Evolutionary conservation across 169 alveolate genomes (phyloP).

Genomic region (Plasmodium knowlesi): DNA sequence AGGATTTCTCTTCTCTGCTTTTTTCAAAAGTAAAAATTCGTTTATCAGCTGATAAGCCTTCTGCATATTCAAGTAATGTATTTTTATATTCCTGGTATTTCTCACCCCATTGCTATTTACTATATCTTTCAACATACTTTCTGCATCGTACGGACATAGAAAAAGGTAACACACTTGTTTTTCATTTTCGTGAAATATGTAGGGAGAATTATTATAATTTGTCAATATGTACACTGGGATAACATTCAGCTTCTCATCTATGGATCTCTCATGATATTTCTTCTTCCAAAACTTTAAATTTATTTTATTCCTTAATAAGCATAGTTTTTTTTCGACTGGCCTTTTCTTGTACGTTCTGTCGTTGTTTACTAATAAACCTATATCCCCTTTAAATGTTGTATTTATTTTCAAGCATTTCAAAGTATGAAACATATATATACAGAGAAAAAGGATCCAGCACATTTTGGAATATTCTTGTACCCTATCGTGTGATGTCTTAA

Average conservation of each 20-base stretch:
- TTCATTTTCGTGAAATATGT: conserved; percentile 67
- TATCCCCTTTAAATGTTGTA: background rate
- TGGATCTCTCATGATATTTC: conserved; percentile 61
- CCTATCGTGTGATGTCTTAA: background rate
- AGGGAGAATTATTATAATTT: conserved; percentile 61
- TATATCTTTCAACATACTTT: conserved; percentile 47
- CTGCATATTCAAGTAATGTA: conserved; percentile 41
- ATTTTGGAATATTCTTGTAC: background rate
- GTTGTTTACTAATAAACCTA: background rate
- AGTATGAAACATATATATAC: conserved; percentile 9
- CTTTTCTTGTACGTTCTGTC: background rate
- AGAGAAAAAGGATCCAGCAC: conserved; percentile 16
- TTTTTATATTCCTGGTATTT: conserved; percentile 32
- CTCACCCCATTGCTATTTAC: conserved; percentile 53
- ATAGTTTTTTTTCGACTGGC: background rate
- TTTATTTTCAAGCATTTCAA: background rate
- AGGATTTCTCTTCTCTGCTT: conserved; percentile 7
- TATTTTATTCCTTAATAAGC: conserved; percentile 13
- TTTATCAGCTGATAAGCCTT: conserved; percentile 60
- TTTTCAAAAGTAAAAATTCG: conserved; percentile 46
- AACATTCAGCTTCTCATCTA: conserved; percentile 39
- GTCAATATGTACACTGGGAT: conserved; percentile 64
- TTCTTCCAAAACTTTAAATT: conserved; percentile 52
- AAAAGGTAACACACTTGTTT: conserved; percentile 60
- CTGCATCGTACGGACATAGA: conserved; percentile 73